phyloP scores from a whole-genome alignment of 805 yeast species.

The Nakazawaea peltata region DNA sequence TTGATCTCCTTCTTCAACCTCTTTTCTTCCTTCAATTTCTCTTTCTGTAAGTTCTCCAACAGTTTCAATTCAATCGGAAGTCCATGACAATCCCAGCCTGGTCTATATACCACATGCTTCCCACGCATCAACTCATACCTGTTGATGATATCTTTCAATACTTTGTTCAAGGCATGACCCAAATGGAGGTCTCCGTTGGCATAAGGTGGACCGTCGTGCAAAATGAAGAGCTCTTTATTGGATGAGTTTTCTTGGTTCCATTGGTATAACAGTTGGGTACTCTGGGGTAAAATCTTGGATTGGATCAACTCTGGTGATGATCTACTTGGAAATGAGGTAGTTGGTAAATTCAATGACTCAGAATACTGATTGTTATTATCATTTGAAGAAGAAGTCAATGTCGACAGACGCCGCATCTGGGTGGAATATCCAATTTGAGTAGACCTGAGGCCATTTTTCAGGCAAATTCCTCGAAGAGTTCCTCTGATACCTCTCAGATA shows the following conservation, averaged over 20 bases:
- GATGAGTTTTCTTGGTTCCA: slow-evolving; percentile 38
- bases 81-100: slow-evolving; percentile 99
- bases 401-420: no score
- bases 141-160: slow-evolving; percentile 77
- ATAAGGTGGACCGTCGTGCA: slow-evolving; percentile 98
- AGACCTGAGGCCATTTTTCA: no score
- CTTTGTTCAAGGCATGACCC: slow-evolving; percentile 88
- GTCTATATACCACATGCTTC: slow-evolving; percentile 59
- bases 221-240: slow-evolving; percentile 41
- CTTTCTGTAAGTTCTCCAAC: slow-evolving; percentile 33
- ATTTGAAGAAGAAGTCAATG: no score
- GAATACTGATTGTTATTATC: no score
- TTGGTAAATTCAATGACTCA: slow-evolving; percentile 55
- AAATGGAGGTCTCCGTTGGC: slow-evolving; percentile 92
- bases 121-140: slow-evolving; percentile 62
- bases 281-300: slow-evolving; percentile 36
- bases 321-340: slow-evolving; percentile 58
- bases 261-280: slow-evolving; percentile 53
- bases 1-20: slow-evolving; percentile 17
- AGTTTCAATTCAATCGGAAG: slow-evolving; percentile 93
- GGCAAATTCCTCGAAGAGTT: no score
- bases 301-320: slow-evolving; percentile 38
- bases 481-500: no score
- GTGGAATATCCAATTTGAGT: no score
- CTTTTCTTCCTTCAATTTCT: slow-evolving; percentile 20